Conservation (phyloP, 371 early-diverging fungal genomes). For the Choanephora cucurbitarum region DNA sequence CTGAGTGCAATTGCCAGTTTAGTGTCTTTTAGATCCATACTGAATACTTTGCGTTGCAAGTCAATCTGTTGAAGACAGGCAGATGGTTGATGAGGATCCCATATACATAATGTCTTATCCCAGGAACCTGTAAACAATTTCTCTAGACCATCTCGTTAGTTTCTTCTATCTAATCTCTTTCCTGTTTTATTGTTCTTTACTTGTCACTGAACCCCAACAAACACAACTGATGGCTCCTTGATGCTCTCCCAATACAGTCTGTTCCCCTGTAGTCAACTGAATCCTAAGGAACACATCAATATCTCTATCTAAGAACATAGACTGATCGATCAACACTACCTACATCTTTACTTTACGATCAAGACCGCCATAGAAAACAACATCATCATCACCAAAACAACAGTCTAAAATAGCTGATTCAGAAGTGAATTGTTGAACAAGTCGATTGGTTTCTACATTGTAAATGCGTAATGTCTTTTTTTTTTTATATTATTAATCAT, state of each 20-base stretch:
- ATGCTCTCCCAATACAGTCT: conserved; percentile 54
- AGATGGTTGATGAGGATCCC: conserved; percentile 70
- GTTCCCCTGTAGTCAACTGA: conserved; percentile 49
- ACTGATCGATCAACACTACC: conserved; percentile 7
- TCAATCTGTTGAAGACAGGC: conserved; percentile 49
- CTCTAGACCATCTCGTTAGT: conserved; percentile 34
- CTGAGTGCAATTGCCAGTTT: conserved; percentile 85
- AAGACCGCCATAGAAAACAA: conserved; percentile 70
- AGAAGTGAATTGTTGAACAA: conserved; percentile 57
- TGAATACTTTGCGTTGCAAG: conserved; percentile 69
- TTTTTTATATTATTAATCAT: background rate
- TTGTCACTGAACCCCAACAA: conserved; percentile 59
- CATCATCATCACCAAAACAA: conserved; percentile 61
- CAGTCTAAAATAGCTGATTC: conserved; percentile 75
- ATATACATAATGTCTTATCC: conserved; percentile 83
- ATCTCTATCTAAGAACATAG: background rate
- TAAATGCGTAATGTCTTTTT: conserved; percentile 77
- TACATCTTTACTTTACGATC: conserved; percentile 67
- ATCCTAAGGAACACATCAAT: conserved; percentile 37
- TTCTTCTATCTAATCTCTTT: no score
- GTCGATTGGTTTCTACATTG: conserved; percentile 65
- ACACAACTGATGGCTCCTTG: conserved; percentile 64
- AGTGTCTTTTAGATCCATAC: conserved; percentile 72
- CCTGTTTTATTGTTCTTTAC: conserved; percentile 40
- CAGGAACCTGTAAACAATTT: conserved; percentile 82